phyloP scores from a whole-genome alignment of 345 rosid genomes.

The Salix suchowensis region DNA sequence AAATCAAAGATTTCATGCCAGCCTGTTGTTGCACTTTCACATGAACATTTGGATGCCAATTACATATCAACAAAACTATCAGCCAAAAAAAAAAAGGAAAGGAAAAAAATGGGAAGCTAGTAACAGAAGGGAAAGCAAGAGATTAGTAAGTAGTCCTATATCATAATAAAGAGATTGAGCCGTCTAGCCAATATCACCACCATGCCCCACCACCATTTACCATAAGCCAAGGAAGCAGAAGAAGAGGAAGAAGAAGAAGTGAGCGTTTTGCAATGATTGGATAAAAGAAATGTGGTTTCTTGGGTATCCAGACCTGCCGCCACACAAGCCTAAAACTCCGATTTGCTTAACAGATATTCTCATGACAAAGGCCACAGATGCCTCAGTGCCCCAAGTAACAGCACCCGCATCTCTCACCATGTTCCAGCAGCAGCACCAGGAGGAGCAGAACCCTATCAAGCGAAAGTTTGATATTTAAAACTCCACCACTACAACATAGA shows the following conservation, averaged over 20 bases:
- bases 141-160: neutral
- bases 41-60: neutral
- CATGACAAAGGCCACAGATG: neutral
- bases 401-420: conserved; percentile 7
- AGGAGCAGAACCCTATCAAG: neutral
- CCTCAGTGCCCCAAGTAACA: conserved; percentile 1
- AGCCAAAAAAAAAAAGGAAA: neutral
- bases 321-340: neutral
- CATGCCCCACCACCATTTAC: conserved; percentile 11
- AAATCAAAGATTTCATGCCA: neutral
- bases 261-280: conserved; percentile 8
- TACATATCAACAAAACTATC: neutral
- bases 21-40: neutral
- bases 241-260: conserved; percentile 7
- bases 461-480: neutral
- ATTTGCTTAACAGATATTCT: neutral
- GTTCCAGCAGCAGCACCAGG: neutral
- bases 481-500: neutral
- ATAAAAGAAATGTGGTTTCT: conserved; percentile 6
- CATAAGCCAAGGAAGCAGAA: conserved; percentile 11
- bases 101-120: neutral
- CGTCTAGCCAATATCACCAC: conserved; percentile 51
- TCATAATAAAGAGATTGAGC: conserved; percentile 36
- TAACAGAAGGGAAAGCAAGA: neutral
- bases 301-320: neutral